Percentiles rank a stretch among this genome's conserved stretches.
These are phyloP conservation scores for Hondaea fermentalgiana DNA, from an alignment of 108 stramenopile genomes.

Conservation along the genomic window DNA sequence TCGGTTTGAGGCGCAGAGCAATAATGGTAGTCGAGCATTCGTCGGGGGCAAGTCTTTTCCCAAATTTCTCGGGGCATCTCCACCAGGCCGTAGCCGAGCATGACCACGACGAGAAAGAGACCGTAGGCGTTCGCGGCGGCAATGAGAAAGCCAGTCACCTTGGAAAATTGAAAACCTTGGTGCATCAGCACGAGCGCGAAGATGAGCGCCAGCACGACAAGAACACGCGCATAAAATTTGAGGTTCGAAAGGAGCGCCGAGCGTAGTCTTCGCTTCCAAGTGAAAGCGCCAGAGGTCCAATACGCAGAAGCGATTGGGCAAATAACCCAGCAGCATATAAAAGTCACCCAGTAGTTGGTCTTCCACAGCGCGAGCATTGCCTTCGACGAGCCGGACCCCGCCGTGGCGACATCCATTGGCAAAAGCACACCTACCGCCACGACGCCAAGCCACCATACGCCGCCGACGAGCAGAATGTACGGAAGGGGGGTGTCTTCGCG, in stretches of 20 bases:
- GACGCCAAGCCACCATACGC: neutral
- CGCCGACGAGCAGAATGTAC: neutral
- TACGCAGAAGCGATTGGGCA: neutral
- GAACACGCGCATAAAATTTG: neutral
- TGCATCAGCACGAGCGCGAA: neutral
- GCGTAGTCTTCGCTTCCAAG: neutral
- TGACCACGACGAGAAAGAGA: neutral
- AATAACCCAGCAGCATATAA: neutral
- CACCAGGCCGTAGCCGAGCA: slow-evolving; percentile 6
- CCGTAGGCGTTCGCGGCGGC: neutral
- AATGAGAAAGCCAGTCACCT: neutral
- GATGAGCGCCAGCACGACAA: neutral
- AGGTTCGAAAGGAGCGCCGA: neutral
- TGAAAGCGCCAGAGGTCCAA: neutral
- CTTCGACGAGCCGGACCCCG: neutral
- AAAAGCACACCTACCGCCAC: neutral
- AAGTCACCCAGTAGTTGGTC: neutral
- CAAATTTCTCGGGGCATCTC: neutral
- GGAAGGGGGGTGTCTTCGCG: neutral
- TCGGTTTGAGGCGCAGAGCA: neutral
- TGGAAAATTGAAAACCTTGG: neutral
- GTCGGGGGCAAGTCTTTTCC: neutral
- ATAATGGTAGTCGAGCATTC: neutral
- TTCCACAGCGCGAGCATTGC: neutral
- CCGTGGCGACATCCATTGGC: neutral